Evolutionary conservation across 2,329 filamentous ascomycete genomes (phyloP).

Genomic region (Lomentospora prolificans): DNA sequence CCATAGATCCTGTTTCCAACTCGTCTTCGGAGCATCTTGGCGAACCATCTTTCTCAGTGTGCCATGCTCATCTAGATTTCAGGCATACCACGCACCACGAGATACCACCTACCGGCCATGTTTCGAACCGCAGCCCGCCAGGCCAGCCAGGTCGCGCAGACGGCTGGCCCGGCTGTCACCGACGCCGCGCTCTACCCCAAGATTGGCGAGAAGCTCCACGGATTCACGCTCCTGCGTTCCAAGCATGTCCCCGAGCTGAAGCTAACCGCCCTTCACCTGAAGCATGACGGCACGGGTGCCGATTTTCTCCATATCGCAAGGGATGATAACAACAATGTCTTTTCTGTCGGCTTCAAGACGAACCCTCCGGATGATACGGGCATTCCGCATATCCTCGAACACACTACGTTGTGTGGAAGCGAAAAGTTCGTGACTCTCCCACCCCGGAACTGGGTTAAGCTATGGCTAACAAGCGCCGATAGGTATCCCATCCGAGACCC

Average conservation of each 20-base stretch:
- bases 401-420: conserved; percentile 92
- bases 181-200: conserved; percentile 37
- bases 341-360: conserved; percentile 98
- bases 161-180: conserved; percentile 1
- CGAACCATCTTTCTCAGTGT: background rate
- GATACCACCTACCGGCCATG: no score
- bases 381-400: conserved; percentile 92
- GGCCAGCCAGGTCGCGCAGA: conserved; percentile 6
- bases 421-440: conserved; percentile 54
- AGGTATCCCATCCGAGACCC: conserved; percentile 96
- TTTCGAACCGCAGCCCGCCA: conserved; percentile 6
- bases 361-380: conserved; percentile 95
- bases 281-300: conserved; percentile 90
- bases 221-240: conserved; percentile 80
- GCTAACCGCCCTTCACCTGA: conserved; percentile 78
- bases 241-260: conserved; percentile 94
- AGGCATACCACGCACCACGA: background rate
- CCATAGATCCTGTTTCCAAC: no score
- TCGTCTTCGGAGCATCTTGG: background rate
- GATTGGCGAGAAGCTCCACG: conserved; percentile 78
- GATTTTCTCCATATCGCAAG: conserved; percentile 92
- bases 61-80: background rate
- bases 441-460: background rate
- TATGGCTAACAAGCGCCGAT: background rate
- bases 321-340: conserved; percentile 98